Base-by-base conservation (phyloP, 306 rosid genomes). In the Cicer pinnatifidum region DNA sequence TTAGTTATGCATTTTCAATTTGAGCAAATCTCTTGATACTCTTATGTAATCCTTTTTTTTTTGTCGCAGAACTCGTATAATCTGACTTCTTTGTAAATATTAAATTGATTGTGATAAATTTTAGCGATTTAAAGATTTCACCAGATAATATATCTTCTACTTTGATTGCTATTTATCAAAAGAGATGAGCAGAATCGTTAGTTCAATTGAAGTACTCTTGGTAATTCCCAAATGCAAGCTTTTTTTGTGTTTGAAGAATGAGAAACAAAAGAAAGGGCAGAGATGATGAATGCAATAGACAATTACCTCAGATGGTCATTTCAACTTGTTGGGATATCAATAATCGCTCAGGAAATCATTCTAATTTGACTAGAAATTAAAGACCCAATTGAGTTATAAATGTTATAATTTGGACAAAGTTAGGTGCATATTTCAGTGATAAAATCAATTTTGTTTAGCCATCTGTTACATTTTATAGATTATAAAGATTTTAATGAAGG, bases 21-120 rank as follows among this genome's bases (percentile, higher is more conserved):
- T 81, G 65, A 16, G 58, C 39, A 76, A 70, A 35, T 56, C 23
- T 64, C 9, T n/a, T 37, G 46, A 37, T 38, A 12, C 66, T 69
- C 41, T 67, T 15, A 3, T 35, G 58, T 8, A 1, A 15, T 53
- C 44, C 59, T 28, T 23, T 23, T 28, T 23, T 23, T 51, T 67
- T 74, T 53, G 19, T 28, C 19, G 13, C 50, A 13, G 7, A 38
- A 75, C 46, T 59, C 72, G 35, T 44, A 60, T 10, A 3, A 44
- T 45, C 46, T 52, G 23, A 17, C 50, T 47, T 45, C 46, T 48
- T 47, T 15, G 59, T 69, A 46, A 17, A 35, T 75, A 39, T 28
- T 66, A 17, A 41, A 75, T 20, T n/a, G 43, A 50, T 67, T 56
- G 13, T 33, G 28, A 56, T 35, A 46, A 8, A 8, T 37, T 41